A percentile compares a stretch with the other conserved stretches of the same genome.
Evolutionary conservation across 768 basidiomycete genomes (phyloP).

Genomic region (Pulveroboletus sp.): DNA sequence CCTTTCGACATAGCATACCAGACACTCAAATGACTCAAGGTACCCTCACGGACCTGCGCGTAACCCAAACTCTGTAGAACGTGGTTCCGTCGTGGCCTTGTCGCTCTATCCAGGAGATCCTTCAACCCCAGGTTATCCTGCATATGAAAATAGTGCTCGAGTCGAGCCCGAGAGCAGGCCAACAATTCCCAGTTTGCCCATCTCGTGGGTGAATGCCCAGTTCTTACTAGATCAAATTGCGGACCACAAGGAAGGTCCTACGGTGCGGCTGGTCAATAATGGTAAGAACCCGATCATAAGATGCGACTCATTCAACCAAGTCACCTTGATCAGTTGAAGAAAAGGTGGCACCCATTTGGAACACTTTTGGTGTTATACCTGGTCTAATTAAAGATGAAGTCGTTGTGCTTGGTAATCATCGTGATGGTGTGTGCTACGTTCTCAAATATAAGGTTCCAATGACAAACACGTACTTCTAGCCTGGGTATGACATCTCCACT

Average conservation of each 20-base stretch:
- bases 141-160: slow-evolving; percentile 79
- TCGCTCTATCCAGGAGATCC: slow-evolving; percentile 73
- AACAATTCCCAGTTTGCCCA: slow-evolving; percentile 84
- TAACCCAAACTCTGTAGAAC: slow-evolving; percentile 79
- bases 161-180: slow-evolving; percentile 62
- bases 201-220: slow-evolving; percentile 84
- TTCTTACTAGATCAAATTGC: slow-evolving; percentile 52
- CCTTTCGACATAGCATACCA: neutral
- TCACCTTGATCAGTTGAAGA: slow-evolving; percentile 54
- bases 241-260: slow-evolving; percentile 34
- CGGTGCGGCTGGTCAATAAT: slow-evolving; percentile 53
- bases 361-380: slow-evolving; percentile 81
- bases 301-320: neutral
- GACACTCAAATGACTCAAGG: slow-evolving; percentile 5
- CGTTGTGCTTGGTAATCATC: slow-evolving; percentile 83
- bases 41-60: slow-evolving; percentile 83
- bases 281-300: slow-evolving; percentile 32
- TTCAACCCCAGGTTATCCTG: slow-evolving; percentile 83
- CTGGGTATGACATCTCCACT: slow-evolving; percentile 16
- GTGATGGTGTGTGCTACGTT: slow-evolving; percentile 64
- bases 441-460: neutral
- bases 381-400: slow-evolving; percentile 84
- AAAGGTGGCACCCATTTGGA: slow-evolving; percentile 89
- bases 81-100: slow-evolving; percentile 80
- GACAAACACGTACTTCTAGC: slow-evolving; percentile 15